These are phyloP conservation scores for Phaeodactylum tricornutum DNA, from an alignment of 108 stramenopile genomes.

Conservation along the genomic window DNA sequence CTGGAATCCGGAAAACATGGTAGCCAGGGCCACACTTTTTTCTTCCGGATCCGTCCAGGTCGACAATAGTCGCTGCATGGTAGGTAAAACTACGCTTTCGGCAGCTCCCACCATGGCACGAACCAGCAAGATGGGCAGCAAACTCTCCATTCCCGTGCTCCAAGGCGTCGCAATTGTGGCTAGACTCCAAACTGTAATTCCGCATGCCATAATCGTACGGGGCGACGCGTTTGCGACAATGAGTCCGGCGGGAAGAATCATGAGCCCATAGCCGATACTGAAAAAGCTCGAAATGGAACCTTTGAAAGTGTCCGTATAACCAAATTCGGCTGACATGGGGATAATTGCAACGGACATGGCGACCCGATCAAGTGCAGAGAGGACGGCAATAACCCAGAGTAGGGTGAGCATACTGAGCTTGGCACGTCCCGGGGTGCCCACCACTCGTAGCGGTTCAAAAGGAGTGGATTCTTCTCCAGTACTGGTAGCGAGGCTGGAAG, in stretches of 20 bases:
- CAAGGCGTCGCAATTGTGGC: conserved; percentile 65
- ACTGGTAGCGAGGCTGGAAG: too few species aligned
- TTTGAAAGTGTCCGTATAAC: conserved; percentile 69
- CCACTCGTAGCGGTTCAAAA: too few species aligned
- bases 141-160: conserved; percentile 16
- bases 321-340: conserved; percentile 70
- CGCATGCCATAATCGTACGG: conserved; percentile 38
- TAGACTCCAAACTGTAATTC: conserved; percentile 55
- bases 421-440: too few species aligned
- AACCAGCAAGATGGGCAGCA: conserved; percentile 42
- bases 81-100: conserved; percentile 73
- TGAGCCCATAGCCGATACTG: conserved; percentile 72
- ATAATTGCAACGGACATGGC: conserved; percentile 87
- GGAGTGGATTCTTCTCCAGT: too few species aligned
- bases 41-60: conserved; percentile 61
- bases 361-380: conserved; percentile 68
- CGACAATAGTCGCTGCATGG: conserved; percentile 65
- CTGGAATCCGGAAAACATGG: conserved; percentile 68
- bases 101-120: conserved; percentile 71
- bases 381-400: conserved; percentile 46
- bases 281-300: conserved; percentile 74
- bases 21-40: conserved; percentile 56
- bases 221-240: conserved; percentile 37
- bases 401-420: conserved; percentile 31
- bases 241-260: conserved; percentile 70